Percentiles rank a stretch among this genome's conserved stretches.
Evolutionary conservation across 225 moss, liverwort and hornwort genomes (phyloP).

Genomic region (Polytrichum formosum): DNA sequence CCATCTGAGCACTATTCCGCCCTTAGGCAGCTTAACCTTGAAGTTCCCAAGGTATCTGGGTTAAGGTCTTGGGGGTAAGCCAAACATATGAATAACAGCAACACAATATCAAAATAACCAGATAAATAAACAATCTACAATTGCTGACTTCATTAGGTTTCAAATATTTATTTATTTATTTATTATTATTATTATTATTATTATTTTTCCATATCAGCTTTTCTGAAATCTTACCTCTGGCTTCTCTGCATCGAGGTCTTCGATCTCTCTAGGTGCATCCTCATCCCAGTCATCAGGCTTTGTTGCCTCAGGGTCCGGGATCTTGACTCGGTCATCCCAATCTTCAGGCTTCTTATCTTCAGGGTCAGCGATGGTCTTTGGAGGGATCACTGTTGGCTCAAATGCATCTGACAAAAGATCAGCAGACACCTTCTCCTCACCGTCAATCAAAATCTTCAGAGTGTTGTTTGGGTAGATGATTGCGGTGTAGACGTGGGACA

Average conservation of each 20-base stretch:
- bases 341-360: conserved; percentile 93
- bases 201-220: too few relatives aligned
- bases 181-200: too few relatives aligned
- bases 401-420: conserved; percentile 75
- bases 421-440: conserved; percentile 76
- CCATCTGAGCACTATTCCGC: too few relatives aligned
- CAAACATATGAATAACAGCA: too few relatives aligned
- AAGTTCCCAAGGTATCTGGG: too few relatives aligned
- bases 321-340: conserved; percentile 90
- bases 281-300: conserved; percentile 99
- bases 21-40: too few relatives aligned
- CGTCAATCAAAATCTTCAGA: conserved; percentile 71
- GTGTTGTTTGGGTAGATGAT: conserved; percentile 87
- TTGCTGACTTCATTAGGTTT: too few relatives aligned
- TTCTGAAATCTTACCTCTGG: conserved; percentile 40
- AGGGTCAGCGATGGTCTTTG: conserved; percentile 83
- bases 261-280: conserved; percentile 72
- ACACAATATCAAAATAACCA: too few relatives aligned
- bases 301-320: conserved; percentile 68
- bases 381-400: conserved; percentile 78
- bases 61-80: too few relatives aligned
- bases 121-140: too few relatives aligned
- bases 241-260: conserved; percentile 70
- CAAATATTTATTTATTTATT: too few relatives aligned
- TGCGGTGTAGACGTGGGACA: conserved; percentile 87